Evolutionary conservation across 257 asterid species (phyloP), one percentile per base, ranked within the genome.

Genomic region (Apocynum venetum): DNA sequence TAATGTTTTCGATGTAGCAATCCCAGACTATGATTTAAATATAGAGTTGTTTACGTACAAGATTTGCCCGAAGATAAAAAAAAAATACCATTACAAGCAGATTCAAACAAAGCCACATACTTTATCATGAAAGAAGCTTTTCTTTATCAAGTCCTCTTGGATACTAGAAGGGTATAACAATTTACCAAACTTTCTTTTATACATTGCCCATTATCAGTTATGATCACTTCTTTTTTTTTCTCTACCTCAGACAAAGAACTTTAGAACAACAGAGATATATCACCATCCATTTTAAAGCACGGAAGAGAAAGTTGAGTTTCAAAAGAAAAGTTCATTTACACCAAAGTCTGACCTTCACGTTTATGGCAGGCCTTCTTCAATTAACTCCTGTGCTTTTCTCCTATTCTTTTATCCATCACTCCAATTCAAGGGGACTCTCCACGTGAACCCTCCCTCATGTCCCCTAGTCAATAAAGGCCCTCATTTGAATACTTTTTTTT

Each of bases 281-380:
- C 70, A 59, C 40, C 78, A 59, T 74, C 57, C 15, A 73, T n/a
- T 11, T 63, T 17, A 44, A 20, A 44, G 47, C 77, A 72, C 55
- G 64, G 53, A 79, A 43, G 46, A 9, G 71, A 74, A 10, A 63
- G 46, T 55, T 15, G 40, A 72, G 35, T 25, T 25, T 25, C 49
- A 46, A 46, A 8, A 46, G 6, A 46, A 46, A 4, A 46, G 61
- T 15, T 55, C 25, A 55, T 25, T 20, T 52, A 41, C 14, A 57
- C 68, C 77, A 47, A 51, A 51, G 20, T 48, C 82, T 67, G 82
- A 69, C 52, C 51, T 73, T 83, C 83, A 83, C 86, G 86, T 74
- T 83, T 76, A 66, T 80, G 70, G 77, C 78, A 59, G 63, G 77
- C 67, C 72, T 61, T 41, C 78, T 81, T 80, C 76, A 75, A 76